Conservation (phyloP, 2,329 filamentous ascomycete genomes). For the Ceratocystis albifundus region DNA sequence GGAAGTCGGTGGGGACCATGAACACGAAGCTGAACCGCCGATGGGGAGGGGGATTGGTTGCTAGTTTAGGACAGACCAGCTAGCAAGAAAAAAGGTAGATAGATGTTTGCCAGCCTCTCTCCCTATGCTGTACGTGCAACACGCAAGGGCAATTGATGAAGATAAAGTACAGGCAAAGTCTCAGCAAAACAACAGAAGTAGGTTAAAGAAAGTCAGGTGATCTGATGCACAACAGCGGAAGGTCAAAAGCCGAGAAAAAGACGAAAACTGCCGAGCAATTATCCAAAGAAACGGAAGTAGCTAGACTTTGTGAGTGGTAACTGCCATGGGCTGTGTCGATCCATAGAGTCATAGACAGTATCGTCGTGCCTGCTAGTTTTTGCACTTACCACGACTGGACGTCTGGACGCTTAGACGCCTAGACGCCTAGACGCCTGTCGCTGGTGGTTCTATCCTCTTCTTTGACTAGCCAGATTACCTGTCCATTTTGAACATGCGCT, state of each 20-base stretch:
- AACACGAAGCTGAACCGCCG: constrained; percentile 7
- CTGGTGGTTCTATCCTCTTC: too few species aligned
- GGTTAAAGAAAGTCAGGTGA: neutral
- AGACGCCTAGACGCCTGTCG: too few species aligned
- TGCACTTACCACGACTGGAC: neutral
- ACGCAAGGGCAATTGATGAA: neutral
- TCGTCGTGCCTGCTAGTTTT: neutral
- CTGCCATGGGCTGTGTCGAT: neutral
- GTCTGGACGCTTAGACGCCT: too few species aligned
- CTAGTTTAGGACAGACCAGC: constrained; percentile 10
- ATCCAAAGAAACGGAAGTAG: neutral
- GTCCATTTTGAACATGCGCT: neutral
- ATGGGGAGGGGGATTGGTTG: neutral
- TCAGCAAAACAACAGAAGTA: neutral
- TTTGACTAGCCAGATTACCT: neutral
- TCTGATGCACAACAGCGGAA: neutral
- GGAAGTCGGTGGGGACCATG: constrained; percentile 5
- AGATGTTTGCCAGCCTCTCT: neutral
- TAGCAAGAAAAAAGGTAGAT: neutral
- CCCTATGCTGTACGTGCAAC: neutral
- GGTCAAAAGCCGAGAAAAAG: neutral
- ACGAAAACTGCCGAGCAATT: neutral
- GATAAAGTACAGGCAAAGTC: neutral
- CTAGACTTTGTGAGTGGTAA: neutral
- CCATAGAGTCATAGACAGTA: neutral